phyloP scores from a whole-genome alignment of 1,139 yeast species.

The Pneumocystis murina region DNA sequence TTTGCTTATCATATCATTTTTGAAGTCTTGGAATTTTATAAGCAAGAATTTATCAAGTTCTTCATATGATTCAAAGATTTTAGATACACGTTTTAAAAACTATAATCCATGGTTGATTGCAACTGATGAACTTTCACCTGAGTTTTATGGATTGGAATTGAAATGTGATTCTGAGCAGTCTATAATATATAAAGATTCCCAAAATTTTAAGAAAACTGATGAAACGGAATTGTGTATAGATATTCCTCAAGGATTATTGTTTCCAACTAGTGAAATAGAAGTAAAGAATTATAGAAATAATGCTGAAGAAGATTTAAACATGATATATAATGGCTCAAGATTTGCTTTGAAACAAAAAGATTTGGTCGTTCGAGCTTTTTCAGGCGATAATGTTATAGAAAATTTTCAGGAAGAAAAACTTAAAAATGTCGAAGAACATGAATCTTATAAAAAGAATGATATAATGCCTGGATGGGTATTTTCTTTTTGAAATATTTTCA shows the following conservation, averaged over 20 bases:
- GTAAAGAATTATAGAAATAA: constrained; percentile 19
- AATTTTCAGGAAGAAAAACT: constrained; percentile 68
- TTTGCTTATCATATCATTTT: background rate
- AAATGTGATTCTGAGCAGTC: background rate
- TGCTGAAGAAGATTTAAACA: constrained; percentile 5
- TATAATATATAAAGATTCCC: background rate
- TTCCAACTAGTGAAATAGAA: background rate
- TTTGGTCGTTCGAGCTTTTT: constrained; percentile 79
- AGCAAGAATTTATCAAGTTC: background rate
- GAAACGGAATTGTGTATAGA: constrained; percentile 15
- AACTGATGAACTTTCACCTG: background rate
- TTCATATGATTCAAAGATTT: background rate
- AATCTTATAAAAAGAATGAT: constrained; percentile 68
- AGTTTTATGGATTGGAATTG: background rate
- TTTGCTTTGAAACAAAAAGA: constrained; percentile 51
- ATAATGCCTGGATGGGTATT: constrained; percentile 84
- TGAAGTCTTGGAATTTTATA: background rate
- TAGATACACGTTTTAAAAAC: background rate
- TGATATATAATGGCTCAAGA: background rate
- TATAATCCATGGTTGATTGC: background rate
- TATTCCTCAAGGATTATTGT: constrained; percentile 2
- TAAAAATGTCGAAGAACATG: constrained; percentile 59
- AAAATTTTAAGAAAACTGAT: constrained; percentile 32
- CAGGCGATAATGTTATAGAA: constrained; percentile 78
- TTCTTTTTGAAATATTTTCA: constrained; percentile 9